phyloP scores from a whole-genome alignment of 1,139 yeast genomes.

The Taphrina communis region DNA sequence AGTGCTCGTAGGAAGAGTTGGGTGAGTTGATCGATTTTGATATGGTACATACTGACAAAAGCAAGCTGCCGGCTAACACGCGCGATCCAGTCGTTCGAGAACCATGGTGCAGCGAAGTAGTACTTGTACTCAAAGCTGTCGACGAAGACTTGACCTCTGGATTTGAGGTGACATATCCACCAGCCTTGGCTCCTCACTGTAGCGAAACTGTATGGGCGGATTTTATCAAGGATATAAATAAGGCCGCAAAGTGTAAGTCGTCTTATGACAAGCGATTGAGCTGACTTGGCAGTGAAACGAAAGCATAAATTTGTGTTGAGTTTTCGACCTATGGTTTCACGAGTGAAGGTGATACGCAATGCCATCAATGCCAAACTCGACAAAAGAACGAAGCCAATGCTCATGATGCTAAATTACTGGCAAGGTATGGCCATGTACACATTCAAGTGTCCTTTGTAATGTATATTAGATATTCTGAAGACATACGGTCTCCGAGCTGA shows the following conservation, averaged over 20 bases:
- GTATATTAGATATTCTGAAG: conserved; percentile 7
- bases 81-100: conserved; percentile 20
- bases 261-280: neutral
- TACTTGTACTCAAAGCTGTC: conserved; percentile 1
- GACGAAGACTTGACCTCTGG: conserved; percentile 22
- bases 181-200: neutral
- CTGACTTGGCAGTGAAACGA: conserved; percentile 10
- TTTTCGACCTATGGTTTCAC: conserved; percentile 5
- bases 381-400: conserved; percentile 20
- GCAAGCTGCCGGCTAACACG: conserved; percentile 21
- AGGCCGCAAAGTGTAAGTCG: conserved; percentile 24
- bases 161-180: conserved; percentile 13
- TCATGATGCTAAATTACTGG: conserved; percentile 30
- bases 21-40: neutral
- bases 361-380: conserved; percentile 21
- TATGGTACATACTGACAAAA: neutral
- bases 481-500: conserved; percentile 26
- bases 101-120: neutral
- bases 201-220: conserved; percentile 12
- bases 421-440: conserved; percentile 3
- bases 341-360: conserved; percentile 7
- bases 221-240: conserved; percentile 21
- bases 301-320: conserved; percentile 21
- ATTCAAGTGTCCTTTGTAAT: neutral
- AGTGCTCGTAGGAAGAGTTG: conserved; percentile 24